These are phyloP conservation scores for Chlamydomonas schloesseri DNA, from an alignment of 139 green algal species.

Conservation along the genomic window DNA sequence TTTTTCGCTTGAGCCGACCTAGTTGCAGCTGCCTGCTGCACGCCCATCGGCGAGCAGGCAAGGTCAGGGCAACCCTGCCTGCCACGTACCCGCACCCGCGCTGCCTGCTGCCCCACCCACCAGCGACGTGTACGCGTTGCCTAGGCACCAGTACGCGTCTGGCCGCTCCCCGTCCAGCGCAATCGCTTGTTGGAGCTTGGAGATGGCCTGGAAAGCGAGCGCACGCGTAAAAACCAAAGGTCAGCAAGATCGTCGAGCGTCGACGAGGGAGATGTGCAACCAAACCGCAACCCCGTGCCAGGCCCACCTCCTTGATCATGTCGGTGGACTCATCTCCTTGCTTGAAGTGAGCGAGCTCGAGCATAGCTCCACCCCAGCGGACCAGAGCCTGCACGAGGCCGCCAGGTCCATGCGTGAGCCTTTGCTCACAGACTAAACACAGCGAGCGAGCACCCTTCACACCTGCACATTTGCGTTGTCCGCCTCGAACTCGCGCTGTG, in stretches of 20 bases:
- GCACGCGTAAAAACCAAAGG: background rate
- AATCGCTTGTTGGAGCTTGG: constrained; percentile 89
- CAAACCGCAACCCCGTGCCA: too few species aligned
- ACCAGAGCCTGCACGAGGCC: constrained; percentile 86
- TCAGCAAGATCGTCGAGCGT: background rate
- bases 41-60: too few species aligned
- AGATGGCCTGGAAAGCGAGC: constrained; percentile 70
- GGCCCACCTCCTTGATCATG: constrained; percentile 87
- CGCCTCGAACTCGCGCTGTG: constrained; percentile 82
- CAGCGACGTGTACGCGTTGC: constrained; percentile 94
- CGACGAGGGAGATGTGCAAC: background rate
- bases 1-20: too few species aligned
- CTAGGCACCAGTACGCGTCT: constrained; percentile 97
- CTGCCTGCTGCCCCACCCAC: constrained; percentile 20
- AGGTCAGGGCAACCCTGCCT: too few species aligned
- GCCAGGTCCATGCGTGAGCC: background rate
- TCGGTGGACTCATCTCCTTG: constrained; percentile 87
- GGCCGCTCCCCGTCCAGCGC: constrained; percentile 77
- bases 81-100: too few species aligned
- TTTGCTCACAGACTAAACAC: too few species aligned
- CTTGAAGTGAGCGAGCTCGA: constrained; percentile 97
- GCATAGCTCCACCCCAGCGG: constrained; percentile 92
- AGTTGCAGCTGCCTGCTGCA: too few species aligned
- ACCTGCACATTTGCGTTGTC: constrained; percentile 89
- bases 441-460: background rate